phyloP scores from a whole-genome alignment of 805 yeast genomes.

The Candida oleophila region DNA sequence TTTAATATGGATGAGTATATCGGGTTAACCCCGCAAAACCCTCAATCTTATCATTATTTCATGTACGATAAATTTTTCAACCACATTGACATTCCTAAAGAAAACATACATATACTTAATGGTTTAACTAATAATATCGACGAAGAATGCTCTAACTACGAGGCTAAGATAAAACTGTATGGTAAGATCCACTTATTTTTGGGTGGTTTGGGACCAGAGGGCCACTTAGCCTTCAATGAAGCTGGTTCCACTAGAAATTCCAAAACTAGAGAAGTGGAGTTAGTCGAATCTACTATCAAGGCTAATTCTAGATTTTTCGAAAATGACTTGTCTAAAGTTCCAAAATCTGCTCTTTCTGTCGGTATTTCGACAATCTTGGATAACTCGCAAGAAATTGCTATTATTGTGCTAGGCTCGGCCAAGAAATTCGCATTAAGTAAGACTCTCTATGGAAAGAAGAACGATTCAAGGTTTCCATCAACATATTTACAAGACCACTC shows the following conservation, averaged over 20 bases:
- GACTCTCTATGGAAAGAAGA: constrained; percentile 38
- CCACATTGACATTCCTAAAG: constrained; percentile 51
- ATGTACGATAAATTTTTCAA: constrained; percentile 56
- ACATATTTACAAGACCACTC: constrained; percentile 48
- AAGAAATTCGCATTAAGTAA: constrained; percentile 48
- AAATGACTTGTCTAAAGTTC: constrained; percentile 47
- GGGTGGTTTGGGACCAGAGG: constrained; percentile 63
- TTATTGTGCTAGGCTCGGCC: constrained; percentile 49
- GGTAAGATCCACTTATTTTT: constrained; percentile 54
- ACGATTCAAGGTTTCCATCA: constrained; percentile 46
- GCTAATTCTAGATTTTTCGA: constrained; percentile 56
- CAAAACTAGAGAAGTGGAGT: constrained; percentile 44
- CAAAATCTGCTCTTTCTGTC: constrained; percentile 50
- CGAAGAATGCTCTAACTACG: constrained; percentile 48
- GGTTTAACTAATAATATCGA: constrained; percentile 49
- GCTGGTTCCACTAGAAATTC: constrained; percentile 49
- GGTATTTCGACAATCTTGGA: constrained; percentile 59
- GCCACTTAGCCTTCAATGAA: constrained; percentile 62
- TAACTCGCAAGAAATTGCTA: constrained; percentile 51
- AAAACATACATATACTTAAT: constrained; percentile 53
- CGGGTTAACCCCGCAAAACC: constrained; percentile 45
- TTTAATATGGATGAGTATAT: constrained; percentile 65
- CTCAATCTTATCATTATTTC: constrained; percentile 57
- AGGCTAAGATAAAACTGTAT: constrained; percentile 43
- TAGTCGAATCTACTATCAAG: constrained; percentile 49